Conservation (phyloP, 768 basidiomycete genomes). For the Sarcodon aspratus region DNA sequence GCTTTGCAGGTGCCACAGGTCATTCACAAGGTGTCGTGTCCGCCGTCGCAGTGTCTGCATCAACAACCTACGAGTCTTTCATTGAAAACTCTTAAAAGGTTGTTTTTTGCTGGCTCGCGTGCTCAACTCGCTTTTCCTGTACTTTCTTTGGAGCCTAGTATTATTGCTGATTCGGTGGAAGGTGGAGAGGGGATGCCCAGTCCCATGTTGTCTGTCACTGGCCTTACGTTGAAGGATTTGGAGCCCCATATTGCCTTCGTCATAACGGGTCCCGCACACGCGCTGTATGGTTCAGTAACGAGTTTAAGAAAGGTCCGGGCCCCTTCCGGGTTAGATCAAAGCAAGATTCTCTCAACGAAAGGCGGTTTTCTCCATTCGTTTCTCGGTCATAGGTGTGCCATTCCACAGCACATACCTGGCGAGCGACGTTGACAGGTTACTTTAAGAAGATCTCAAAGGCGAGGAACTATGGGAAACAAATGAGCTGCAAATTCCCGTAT, state of each 20-base stretch:
- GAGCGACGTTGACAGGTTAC: constrained; percentile 64
- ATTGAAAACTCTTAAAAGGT: constrained; percentile 62
- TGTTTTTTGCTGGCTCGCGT: constrained; percentile 91
- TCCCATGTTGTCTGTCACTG: constrained; percentile 89
- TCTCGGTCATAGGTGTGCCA: constrained; percentile 91
- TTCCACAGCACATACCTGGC: constrained; percentile 87
- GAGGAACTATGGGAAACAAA: constrained; percentile 67
- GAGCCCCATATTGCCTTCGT: constrained; percentile 82
- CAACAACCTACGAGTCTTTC: constrained; percentile 65
- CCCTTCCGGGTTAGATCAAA: constrained; percentile 80
- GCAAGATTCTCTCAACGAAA: constrained; percentile 90
- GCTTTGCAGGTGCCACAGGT: constrained; percentile 82
- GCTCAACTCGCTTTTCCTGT: constrained; percentile 94
- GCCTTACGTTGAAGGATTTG: constrained; percentile 65
- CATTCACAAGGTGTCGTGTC: constrained; percentile 97
- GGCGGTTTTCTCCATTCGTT: constrained; percentile 84
- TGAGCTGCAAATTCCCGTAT: constrained; percentile 77
- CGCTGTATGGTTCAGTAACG: constrained; percentile 91
- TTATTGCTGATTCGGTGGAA: constrained; percentile 80
- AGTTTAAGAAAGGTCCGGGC: constrained; percentile 86
- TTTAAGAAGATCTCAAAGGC: constrained; percentile 62
- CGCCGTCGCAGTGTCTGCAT: constrained; percentile 81
- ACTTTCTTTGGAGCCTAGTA: constrained; percentile 76
- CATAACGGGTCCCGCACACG: constrained; percentile 82
- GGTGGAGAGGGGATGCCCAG: constrained; percentile 89